Conservation (phyloP, 805 yeast genomes). For the Dipodascopsis tothii region DNA sequence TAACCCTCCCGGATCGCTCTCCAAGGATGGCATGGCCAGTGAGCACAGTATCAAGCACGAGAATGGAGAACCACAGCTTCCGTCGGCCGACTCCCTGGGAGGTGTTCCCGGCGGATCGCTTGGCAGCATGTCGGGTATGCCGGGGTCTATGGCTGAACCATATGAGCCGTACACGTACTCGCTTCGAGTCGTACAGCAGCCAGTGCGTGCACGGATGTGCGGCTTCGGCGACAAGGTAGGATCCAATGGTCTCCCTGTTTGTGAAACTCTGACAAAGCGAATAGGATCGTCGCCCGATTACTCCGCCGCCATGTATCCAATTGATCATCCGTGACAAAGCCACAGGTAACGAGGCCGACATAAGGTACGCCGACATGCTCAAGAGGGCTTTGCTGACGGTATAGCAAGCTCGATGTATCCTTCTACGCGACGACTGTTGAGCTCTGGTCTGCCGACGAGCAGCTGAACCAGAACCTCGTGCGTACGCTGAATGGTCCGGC, state of each 20-base stretch:
- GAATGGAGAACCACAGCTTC: background rate
- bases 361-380: constrained; percentile 5
- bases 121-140: too few relatives aligned
- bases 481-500: constrained; percentile 10
- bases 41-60: too few relatives aligned
- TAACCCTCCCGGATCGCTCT: too few relatives aligned
- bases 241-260: background rate
- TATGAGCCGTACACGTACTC: constrained; percentile 21
- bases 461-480: constrained; percentile 24
- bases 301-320: constrained; percentile 31
- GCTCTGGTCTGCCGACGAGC: constrained; percentile 36
- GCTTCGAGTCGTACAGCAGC: constrained; percentile 37
- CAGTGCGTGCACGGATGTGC: constrained; percentile 42
- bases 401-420: constrained; percentile 30
- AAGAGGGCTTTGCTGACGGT: background rate
- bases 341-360: constrained; percentile 28
- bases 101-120: too few relatives aligned
- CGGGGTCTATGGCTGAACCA: constrained; percentile 15
- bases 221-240: constrained; percentile 38
- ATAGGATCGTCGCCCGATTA: constrained; percentile 29
- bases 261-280: background rate
- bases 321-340: constrained; percentile 23
- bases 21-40: too few relatives aligned
- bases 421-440: constrained; percentile 36
- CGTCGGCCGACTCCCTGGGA: too few relatives aligned